Evolutionary conservation across 495 filamentous ascomycete genomes (phyloP).

Genomic region (Aspergillus heteromorphus): DNA sequence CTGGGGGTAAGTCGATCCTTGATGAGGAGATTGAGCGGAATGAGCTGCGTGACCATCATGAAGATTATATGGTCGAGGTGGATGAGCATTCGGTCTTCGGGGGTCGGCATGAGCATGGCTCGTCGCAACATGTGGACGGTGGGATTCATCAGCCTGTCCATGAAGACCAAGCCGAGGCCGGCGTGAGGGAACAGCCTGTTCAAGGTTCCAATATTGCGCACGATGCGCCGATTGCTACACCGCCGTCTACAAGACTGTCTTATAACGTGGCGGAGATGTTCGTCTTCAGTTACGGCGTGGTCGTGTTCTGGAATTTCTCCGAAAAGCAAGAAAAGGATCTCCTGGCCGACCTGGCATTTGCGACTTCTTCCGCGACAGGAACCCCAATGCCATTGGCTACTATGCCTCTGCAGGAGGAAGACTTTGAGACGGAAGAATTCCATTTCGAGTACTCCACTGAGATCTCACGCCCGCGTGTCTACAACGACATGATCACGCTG

Average conservation of each 20-base stretch:
- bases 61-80: conserved; percentile 70
- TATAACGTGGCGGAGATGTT: conserved; percentile 94
- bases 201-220: not conserved
- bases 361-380: conserved; percentile 50
- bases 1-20: conserved; percentile 84
- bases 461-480: conserved; percentile 81
- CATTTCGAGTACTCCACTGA: conserved; percentile 93
- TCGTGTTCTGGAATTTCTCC: conserved; percentile 98
- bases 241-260: conserved; percentile 43
- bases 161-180: not conserved
- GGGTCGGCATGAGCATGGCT: conserved; percentile 20
- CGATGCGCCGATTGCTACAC: conserved; percentile 10
- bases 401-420: conserved; percentile 68
- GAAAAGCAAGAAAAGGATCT: conserved; percentile 95
- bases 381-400: conserved; percentile 58
- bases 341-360: conserved; percentile 91
- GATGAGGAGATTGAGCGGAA: conserved; percentile 97
- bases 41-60: conserved; percentile 82
- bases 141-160: conserved; percentile 2
- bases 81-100: conserved; percentile 35
- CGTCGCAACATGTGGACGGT: conserved; percentile 5
- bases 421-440: conserved; percentile 98
- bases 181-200: not conserved
- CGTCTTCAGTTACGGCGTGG: conserved; percentile 95
- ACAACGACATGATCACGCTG: conserved; percentile 98